phyloP scores from a whole-genome alignment of 257 asterid species.

The Solanum ossicruentum region DNA sequence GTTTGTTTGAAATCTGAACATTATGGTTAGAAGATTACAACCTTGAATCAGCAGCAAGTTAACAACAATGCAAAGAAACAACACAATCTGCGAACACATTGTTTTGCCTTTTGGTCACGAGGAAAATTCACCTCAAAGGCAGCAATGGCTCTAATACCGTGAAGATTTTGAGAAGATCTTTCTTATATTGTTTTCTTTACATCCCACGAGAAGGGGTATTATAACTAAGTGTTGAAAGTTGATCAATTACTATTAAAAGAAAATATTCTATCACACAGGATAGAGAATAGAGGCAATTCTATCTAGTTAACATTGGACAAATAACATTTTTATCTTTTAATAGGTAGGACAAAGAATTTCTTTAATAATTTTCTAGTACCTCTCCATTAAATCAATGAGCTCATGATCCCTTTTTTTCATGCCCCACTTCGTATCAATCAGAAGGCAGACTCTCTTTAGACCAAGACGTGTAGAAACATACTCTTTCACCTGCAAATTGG shows the following conservation, averaged over 20 bases:
- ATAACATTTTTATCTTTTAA: background rate
- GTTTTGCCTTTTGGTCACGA: background rate
- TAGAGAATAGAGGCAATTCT: background rate
- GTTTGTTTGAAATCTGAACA: constrained; percentile 60
- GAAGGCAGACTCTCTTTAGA: constrained; percentile 82
- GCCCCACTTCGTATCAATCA: constrained; percentile 97
- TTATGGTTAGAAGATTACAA: constrained; percentile 3
- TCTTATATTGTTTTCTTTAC: background rate
- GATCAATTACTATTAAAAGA: background rate
- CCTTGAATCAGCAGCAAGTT: background rate
- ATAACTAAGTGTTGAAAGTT: background rate
- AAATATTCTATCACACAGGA: background rate
- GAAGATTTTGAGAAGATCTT: background rate
- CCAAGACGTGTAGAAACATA: constrained; percentile 71
- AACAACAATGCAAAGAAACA: background rate
- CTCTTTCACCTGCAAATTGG: constrained; percentile 78
- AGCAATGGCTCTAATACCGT: too few species aligned
- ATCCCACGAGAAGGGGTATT: background rate
- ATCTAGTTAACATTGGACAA: background rate
- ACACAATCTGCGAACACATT: background rate
- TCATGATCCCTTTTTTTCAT: constrained; percentile 90
- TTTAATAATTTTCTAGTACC: constrained; percentile 22
- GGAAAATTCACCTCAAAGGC: background rate
- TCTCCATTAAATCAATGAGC: constrained; percentile 87
- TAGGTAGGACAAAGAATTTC: background rate